phyloP scores from a whole-genome alignment of 1,284 basidiomycete genomes.

The Sporisorium sorghi region DNA sequence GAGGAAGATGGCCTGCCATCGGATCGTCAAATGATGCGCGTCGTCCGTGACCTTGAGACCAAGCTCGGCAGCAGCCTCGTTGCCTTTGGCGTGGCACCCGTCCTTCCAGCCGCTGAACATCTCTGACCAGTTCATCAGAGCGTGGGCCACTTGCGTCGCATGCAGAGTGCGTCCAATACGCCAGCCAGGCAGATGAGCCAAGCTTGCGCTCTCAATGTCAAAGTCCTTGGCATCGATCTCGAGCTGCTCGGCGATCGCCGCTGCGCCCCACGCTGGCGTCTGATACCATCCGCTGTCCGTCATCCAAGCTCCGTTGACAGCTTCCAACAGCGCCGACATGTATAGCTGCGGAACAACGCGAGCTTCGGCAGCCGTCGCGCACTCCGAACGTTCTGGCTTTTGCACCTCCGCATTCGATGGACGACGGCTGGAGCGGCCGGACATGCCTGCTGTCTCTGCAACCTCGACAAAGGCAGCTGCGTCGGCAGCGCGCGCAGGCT shows the following conservation, averaged over 20 bases:
- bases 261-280: slow-evolving; percentile 27
- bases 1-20: slow-evolving; percentile 45
- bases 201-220: slow-evolving; percentile 12
- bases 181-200: slow-evolving; percentile 41
- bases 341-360: slow-evolving; percentile 38
- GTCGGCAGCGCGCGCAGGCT: not conserved
- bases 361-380: not conserved
- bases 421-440: slow-evolving; percentile 20
- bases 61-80: not conserved
- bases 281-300: slow-evolving; percentile 39
- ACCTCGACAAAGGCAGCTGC: slow-evolving; percentile 14
- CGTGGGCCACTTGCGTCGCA: slow-evolving; percentile 33
- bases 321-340: slow-evolving; percentile 37
- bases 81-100: slow-evolving; percentile 4
- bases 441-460: slow-evolving; percentile 3
- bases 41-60: slow-evolving; percentile 37
- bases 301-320: slow-evolving; percentile 46
- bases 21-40: slow-evolving; percentile 24
- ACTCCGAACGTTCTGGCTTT: not conserved
- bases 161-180: slow-evolving; percentile 29
- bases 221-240: slow-evolving; percentile 27
- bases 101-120: slow-evolving; percentile 39
- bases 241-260: slow-evolving; percentile 24
- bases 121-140: slow-evolving; percentile 50
- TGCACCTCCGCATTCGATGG: slow-evolving; percentile 7